Evolutionary conservation across 495 filamentous ascomycete genomes (phyloP).

Genomic region (Talaromyces wortmannii): DNA sequence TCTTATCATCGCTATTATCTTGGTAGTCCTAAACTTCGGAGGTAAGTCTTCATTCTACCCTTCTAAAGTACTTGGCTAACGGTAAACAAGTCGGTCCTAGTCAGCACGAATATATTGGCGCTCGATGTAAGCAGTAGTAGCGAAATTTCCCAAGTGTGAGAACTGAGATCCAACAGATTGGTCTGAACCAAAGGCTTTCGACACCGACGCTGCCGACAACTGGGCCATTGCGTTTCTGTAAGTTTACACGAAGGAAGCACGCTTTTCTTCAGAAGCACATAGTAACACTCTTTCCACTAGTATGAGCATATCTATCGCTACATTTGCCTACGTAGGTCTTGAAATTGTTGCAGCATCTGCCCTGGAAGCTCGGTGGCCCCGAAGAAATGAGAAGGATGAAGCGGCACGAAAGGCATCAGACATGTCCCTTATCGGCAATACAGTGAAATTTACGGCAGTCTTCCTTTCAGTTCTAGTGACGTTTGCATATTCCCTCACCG

Average conservation of each 20-base stretch:
- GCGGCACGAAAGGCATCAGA: neutral
- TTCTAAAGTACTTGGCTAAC: neutral
- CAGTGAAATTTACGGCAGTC: conserved; percentile 24
- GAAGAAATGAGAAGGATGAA: conserved; percentile 4
- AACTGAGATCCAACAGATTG: conserved; percentile 3
- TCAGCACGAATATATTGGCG: conserved; percentile 6
- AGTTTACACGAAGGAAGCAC: conserved; percentile 1
- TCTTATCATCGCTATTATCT: conserved; percentile 17
- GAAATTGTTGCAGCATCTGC: conserved; percentile 38
- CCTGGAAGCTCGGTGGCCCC: conserved; percentile 30
- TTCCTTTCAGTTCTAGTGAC: conserved; percentile 18
- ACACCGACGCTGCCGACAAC: conserved; percentile 17
- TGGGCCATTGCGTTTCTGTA: conserved; percentile 27
- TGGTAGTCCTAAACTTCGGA: conserved; percentile 26
- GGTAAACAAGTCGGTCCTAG: neutral
- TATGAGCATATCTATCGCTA: conserved; percentile 33
- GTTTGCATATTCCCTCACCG: conserved; percentile 19
- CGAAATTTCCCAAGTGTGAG: neutral
- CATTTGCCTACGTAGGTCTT: conserved; percentile 37
- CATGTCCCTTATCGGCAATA: conserved; percentile 7
- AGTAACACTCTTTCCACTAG: conserved; percentile 10
- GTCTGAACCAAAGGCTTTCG: conserved; percentile 19
- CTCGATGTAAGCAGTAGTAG: conserved; percentile 7
- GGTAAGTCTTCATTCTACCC: conserved; percentile 11
- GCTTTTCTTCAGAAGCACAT: neutral